Conservation (phyloP, 495 filamentous ascomycete species). For the Aspergillus wentii region DNA sequence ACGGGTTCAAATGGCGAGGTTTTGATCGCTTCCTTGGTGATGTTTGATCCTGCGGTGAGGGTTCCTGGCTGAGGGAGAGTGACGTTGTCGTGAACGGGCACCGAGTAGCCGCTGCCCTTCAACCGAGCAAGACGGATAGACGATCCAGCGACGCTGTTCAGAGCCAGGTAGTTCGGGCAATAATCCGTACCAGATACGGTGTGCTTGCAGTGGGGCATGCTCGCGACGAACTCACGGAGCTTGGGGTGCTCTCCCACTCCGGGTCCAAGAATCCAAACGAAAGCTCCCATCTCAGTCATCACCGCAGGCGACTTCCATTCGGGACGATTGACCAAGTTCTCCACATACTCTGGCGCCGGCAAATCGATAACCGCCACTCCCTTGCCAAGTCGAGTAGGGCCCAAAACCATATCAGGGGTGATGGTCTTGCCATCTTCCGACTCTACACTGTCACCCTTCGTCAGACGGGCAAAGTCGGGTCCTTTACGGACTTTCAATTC, state of each 20-base stretch:
- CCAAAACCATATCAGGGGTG: slow-evolving; percentile 65
- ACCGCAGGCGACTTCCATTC: slow-evolving; percentile 69
- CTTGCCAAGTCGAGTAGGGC: slow-evolving; percentile 44
- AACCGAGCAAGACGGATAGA: slow-evolving; percentile 63
- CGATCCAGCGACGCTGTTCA: slow-evolving; percentile 58
- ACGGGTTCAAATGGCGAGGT: slow-evolving; percentile 26
- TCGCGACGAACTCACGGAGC: slow-evolving; percentile 63
- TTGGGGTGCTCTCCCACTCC: slow-evolving; percentile 57
- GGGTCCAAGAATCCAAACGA: slow-evolving; percentile 77
- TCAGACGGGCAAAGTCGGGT: slow-evolving; percentile 47
- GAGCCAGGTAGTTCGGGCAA: slow-evolving; percentile 65
- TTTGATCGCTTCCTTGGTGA: slow-evolving; percentile 7
- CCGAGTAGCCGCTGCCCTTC: slow-evolving; percentile 61
- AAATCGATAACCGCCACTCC: slow-evolving; percentile 81
- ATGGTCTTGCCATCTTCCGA: slow-evolving; percentile 51
- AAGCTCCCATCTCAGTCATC: slow-evolving; percentile 58
- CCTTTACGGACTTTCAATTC: slow-evolving; percentile 51
- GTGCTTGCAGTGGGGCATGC: slow-evolving; percentile 59
- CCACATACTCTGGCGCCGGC: slow-evolving; percentile 62
- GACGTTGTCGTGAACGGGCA: slow-evolving; percentile 57
- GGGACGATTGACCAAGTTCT: slow-evolving; percentile 55
- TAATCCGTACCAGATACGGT: slow-evolving; percentile 66
- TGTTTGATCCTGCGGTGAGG: slow-evolving; percentile 8
- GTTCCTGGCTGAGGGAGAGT: slow-evolving; percentile 28
- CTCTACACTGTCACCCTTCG: slow-evolving; percentile 50